Conservation (phyloP, 768 basidiomycete species). For the Amanita polypyramis region DNA sequence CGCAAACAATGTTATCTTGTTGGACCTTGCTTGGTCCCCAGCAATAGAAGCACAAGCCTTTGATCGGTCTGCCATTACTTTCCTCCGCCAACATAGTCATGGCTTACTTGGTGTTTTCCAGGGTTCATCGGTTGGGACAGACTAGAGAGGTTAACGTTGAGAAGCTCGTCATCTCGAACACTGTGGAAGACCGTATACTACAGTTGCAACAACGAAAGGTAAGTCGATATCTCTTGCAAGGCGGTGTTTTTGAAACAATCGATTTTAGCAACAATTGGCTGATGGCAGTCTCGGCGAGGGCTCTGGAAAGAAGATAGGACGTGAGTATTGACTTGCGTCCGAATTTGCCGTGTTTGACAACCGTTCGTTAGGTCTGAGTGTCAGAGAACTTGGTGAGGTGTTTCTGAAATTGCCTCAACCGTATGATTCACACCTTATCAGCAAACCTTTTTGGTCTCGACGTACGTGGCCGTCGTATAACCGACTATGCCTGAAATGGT, state of each 20-base stretch:
- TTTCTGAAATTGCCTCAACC: background rate
- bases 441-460: slow-evolving; percentile 37
- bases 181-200: slow-evolving; percentile 64
- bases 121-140: slow-evolving; percentile 51
- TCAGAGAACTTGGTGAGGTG: slow-evolving; percentile 36
- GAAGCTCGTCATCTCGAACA: slow-evolving; percentile 46
- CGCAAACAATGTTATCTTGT: slow-evolving; percentile 52
- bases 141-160: slow-evolving; percentile 37
- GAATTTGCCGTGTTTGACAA: background rate
- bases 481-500: background rate
- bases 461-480: slow-evolving; percentile 18
- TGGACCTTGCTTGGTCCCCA: slow-evolving; percentile 56
- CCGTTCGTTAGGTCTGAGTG: slow-evolving; percentile 26
- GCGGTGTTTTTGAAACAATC: background rate
- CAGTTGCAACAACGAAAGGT: slow-evolving; percentile 53
- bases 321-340: slow-evolving; percentile 22
- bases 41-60: slow-evolving; percentile 55
- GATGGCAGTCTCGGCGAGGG: slow-evolving; percentile 58
- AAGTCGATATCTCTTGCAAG: slow-evolving; percentile 7
- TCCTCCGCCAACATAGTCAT: background rate
- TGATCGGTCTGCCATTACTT: slow-evolving; percentile 20
- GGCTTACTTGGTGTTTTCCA: slow-evolving; percentile 7
- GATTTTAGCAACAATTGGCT: slow-evolving; percentile 36
- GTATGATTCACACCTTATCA: slow-evolving; percentile 5
- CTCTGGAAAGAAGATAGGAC: slow-evolving; percentile 43